phyloP scores from a whole-genome alignment of 192 early-diverging fungal species.

The Chytriomyces sp. region DNA sequence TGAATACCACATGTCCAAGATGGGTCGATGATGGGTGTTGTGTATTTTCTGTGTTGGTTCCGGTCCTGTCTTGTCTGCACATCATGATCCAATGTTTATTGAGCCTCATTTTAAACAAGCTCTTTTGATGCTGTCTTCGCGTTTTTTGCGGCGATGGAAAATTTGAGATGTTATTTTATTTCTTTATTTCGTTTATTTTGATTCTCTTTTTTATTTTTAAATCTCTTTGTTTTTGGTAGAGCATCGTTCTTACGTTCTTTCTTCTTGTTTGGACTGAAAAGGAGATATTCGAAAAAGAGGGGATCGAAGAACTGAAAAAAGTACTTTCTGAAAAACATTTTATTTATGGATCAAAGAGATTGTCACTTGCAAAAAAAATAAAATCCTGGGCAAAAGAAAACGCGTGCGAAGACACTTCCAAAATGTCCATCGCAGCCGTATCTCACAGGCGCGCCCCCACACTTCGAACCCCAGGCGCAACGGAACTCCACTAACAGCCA shows the following conservation, averaged over 20 bases:
- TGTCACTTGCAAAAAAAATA: no score
- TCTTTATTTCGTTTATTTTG: not conserved
- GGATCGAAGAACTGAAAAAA: no score
- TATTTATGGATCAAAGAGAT: no score
- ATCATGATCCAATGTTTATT: not conserved
- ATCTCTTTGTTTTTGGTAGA: not conserved
- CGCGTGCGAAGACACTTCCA: no score
- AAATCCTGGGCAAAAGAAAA: no score
- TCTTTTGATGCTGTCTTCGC: not conserved
- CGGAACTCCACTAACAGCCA: not conserved
- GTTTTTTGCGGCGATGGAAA: constrained; percentile 11
- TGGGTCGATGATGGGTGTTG: constrained; percentile 7
- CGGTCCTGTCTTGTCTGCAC: not conserved
- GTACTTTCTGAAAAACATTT: no score
- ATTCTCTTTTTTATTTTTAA: not conserved
- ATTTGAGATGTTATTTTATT: not conserved
- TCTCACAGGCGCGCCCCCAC: constrained; percentile 50
- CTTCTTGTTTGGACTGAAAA: no score
- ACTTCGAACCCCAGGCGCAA: not conserved
- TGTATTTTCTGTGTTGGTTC: not conserved
- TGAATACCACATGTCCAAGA: constrained; percentile 34
- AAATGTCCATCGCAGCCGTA: constrained; percentile 65
- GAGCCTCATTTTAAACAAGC: not conserved
- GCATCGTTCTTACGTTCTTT: not conserved
- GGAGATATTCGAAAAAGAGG: no score